Evolutionary conservation across 441 rosid species (phyloP).

Genomic region (Syzygium malaccense): DNA sequence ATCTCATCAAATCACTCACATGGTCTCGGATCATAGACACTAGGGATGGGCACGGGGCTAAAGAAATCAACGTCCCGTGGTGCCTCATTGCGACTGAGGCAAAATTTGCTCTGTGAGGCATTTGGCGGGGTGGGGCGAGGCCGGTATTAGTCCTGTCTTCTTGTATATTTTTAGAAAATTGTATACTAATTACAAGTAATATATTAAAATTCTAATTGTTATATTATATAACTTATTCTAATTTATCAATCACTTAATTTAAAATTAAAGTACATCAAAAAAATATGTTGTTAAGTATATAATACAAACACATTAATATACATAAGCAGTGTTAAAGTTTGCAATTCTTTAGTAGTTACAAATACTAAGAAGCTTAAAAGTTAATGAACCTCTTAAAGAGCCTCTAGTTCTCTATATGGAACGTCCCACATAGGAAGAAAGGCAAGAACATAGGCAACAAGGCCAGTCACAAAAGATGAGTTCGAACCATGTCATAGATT

Average conservation of each 20-base stretch:
- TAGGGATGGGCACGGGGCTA: neutral
- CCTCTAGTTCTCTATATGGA: neutral
- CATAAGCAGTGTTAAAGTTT: neutral
- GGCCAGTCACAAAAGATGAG: neutral
- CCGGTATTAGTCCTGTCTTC: fast-evolving
- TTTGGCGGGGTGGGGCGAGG: too few species aligned
- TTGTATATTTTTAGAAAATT: too few species aligned
- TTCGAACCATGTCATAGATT: neutral
- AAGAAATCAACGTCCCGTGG: neutral
- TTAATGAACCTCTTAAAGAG: neutral
- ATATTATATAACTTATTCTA: too few species aligned
- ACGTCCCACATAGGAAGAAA: too few species aligned
- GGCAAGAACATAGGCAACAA: too few species aligned
- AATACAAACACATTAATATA: neutral
- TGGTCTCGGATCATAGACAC: neutral
- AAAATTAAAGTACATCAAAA: too few species aligned
- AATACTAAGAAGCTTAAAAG: neutral
- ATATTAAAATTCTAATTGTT: too few species aligned
- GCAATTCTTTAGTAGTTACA: neutral
- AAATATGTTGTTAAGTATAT: neutral
- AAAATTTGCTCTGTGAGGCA: neutral
- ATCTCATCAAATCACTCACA: neutral
- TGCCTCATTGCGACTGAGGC: neutral
- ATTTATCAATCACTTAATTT: neutral
- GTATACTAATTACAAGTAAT: neutral